Conservation (phyloP, 331 rosid species). For the Saraca asoca region DNA sequence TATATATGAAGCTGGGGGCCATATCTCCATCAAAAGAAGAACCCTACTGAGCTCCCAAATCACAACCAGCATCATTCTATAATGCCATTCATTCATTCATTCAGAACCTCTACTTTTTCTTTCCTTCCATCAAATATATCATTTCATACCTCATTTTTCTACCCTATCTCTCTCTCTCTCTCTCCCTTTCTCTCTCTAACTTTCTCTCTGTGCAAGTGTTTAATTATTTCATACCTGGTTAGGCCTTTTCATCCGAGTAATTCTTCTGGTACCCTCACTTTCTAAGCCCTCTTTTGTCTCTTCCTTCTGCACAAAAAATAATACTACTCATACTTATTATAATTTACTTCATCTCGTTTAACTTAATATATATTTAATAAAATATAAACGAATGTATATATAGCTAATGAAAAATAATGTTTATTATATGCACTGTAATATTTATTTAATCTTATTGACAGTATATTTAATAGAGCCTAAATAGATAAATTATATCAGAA, state of each 20-base stretch:
- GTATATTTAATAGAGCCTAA: no score
- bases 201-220: constrained; percentile 33
- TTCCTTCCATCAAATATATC: constrained; percentile 48
- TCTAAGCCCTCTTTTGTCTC: constrained; percentile 91
- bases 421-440: no score
- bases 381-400: no score
- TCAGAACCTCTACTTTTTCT: constrained; percentile 42
- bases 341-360: no score
- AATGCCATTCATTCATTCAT: constrained; percentile 78
- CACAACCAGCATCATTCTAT: constrained; percentile 50
- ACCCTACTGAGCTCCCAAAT: constrained; percentile 45
- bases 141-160: constrained; percentile 32
- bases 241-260: constrained; percentile 65
- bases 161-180: neutral
- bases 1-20: constrained; percentile 30
- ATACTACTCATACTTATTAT: no score
- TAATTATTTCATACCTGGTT: constrained; percentile 33
- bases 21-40: constrained; percentile 50
- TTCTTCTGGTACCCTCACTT: constrained; percentile 59
- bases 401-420: no score
- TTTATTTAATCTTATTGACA: no score
- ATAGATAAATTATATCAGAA: no score
- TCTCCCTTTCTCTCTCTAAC: constrained; percentile 29
- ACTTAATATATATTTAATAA: no score
- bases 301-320: constrained; percentile 35